phyloP scores from a whole-genome alignment of 768 basidiomycete genomes.

The Amanita pallidorosea region DNA sequence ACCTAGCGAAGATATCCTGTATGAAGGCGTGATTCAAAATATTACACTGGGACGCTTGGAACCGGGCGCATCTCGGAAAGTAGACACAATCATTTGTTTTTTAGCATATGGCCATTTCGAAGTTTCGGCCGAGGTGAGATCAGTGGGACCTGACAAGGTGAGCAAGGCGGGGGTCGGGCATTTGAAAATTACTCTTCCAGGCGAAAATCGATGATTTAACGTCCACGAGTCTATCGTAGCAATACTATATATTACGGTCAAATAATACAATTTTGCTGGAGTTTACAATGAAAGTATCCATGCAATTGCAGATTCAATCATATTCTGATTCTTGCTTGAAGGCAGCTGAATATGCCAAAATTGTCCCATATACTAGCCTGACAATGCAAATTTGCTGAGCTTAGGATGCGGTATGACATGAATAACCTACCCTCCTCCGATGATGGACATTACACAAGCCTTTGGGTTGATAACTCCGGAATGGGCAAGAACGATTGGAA shows the following conservation, averaged over 20 bases:
- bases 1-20: conserved; percentile 55
- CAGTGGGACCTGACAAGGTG: conserved; percentile 4
- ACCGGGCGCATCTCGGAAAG: conserved; percentile 36
- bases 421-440: conserved; percentile 73
- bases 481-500: conserved; percentile 88
- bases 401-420: neutral
- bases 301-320: conserved; percentile 30
- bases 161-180: conserved; percentile 29
- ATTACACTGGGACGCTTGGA: conserved; percentile 56
- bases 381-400: conserved; percentile 4
- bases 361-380: conserved; percentile 84
- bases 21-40: conserved; percentile 55
- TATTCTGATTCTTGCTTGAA: conserved; percentile 81
- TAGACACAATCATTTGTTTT: conserved; percentile 60
- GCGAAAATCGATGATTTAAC: conserved; percentile 7
- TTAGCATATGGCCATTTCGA: conserved; percentile 61
- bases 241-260: conserved; percentile 8
- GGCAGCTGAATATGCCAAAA: conserved; percentile 75
- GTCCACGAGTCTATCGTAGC: neutral
- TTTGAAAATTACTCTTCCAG: conserved; percentile 25
- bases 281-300: neutral
- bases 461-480: conserved; percentile 75
- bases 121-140: conserved; percentile 31
- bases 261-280: conserved; percentile 7
- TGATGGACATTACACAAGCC: conserved; percentile 90